phyloP scores from a whole-genome alignment of 306 rosid species.

The Cotoneaster glaucophyllus region DNA sequence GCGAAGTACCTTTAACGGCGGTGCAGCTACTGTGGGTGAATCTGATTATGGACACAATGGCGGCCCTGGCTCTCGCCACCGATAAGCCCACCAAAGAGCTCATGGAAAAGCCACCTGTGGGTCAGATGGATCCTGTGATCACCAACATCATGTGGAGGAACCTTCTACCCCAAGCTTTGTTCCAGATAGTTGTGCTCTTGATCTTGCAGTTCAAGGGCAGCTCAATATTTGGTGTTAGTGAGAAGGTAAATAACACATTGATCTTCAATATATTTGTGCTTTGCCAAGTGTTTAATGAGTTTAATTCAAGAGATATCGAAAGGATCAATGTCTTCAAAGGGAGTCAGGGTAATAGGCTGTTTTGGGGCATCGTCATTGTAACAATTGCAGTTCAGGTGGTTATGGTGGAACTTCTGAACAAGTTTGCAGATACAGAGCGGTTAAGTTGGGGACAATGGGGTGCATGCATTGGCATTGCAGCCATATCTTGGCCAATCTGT shows the following conservation, averaged over 20 bases:
- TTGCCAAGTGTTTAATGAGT: constrained; percentile 29
- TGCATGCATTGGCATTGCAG: constrained; percentile 10
- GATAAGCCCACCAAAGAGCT: constrained; percentile 22
- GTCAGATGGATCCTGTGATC: constrained; percentile 18
- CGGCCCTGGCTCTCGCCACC: constrained; percentile 27
- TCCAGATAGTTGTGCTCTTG: constrained; percentile 17
- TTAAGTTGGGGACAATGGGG: constrained; percentile 26
- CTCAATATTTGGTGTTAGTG: constrained; percentile 10
- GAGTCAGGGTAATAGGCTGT: constrained; percentile 18
- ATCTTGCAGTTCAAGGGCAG: constrained; percentile 17
- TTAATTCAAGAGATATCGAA: constrained; percentile 23
- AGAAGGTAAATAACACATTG: constrained; percentile 18
- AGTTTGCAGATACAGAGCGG: constrained; percentile 23
- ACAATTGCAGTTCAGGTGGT: constrained; percentile 26
- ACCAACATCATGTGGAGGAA: constrained; percentile 34
- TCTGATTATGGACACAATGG: constrained; percentile 25
- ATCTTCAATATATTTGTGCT: constrained; percentile 26
- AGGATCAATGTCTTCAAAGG: constrained; percentile 23
- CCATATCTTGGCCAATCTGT: constrained; percentile 20
- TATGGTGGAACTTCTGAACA: constrained; percentile 26
- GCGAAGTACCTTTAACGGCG: constrained; percentile 19
- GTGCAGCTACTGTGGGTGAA: constrained; percentile 28
- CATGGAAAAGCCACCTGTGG: constrained; percentile 12
- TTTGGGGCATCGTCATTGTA: constrained; percentile 14
- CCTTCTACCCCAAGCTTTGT: constrained; percentile 16